Conservation (phyloP, 371 early-diverging fungal species). For the Catenaria anguillulae region DNA sequence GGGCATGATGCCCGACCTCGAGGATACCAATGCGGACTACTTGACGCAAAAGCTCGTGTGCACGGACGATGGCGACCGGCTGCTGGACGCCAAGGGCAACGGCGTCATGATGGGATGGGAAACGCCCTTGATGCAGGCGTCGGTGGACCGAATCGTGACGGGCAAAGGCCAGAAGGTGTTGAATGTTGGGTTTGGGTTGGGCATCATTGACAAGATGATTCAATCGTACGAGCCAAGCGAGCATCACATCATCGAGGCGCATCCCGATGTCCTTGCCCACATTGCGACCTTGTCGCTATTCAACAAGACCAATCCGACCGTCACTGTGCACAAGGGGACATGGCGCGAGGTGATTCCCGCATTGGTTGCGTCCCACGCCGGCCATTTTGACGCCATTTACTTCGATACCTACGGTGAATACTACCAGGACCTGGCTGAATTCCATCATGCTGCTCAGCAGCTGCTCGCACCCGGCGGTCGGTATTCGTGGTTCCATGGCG, state of each 20-base stretch:
- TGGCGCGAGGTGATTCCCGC: slow-evolving; percentile 83
- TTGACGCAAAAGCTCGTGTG: slow-evolving; percentile 56
- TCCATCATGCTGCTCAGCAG: slow-evolving; percentile 67
- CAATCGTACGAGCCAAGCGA: slow-evolving; percentile 45
- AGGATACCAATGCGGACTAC: slow-evolving; percentile 57
- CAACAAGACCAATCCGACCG: slow-evolving; percentile 33
- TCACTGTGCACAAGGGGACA: slow-evolving; percentile 71
- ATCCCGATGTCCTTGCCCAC: slow-evolving; percentile 82
- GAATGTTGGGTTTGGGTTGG: slow-evolving; percentile 87
- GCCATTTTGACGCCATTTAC: slow-evolving; percentile 64
- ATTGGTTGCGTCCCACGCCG: slow-evolving; percentile 40
- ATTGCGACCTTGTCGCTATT: slow-evolving; percentile 77
- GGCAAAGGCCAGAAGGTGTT: too few species aligned
- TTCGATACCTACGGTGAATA: slow-evolving; percentile 91
- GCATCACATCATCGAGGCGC: slow-evolving; percentile 92
- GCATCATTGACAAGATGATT: slow-evolving; percentile 68
- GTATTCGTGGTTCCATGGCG: slow-evolving; percentile 89
- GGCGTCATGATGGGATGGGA: slow-evolving; percentile 99
- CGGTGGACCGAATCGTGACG: slow-evolving; percentile 65
- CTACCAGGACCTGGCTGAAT: slow-evolving; percentile 73
- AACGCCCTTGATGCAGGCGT: slow-evolving; percentile 76
- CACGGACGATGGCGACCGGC: slow-evolving; percentile 45
- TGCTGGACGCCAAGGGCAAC: slow-evolving; percentile 73
- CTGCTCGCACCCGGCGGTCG: slow-evolving; percentile 46
- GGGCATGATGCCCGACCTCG: slow-evolving; percentile 21